Percentiles rank a stretch among this genome's conserved stretches.
Conservation (phyloP, 306 rosid species). For the Sophora flavescens region DNA sequence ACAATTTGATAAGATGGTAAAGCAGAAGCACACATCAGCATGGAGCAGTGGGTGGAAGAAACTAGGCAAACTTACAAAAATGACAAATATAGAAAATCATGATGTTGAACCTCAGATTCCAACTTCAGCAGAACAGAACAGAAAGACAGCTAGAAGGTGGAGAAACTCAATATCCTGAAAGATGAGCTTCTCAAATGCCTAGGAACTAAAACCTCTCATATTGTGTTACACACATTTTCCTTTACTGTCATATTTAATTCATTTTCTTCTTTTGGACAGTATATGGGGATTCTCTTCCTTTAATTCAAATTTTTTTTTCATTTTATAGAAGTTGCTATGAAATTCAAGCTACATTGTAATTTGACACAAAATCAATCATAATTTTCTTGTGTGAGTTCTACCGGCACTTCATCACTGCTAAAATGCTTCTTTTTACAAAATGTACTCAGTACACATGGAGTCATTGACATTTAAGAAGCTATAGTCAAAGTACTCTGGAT, state of each 20-base stretch:
- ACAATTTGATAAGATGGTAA: conserved; percentile 81
- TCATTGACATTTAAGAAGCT: background rate
- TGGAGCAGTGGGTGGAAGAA: conserved; percentile 99
- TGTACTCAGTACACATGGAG: background rate
- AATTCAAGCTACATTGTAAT: conserved; percentile 43
- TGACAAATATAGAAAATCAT: conserved; percentile 63
- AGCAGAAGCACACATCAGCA: conserved; percentile 83
- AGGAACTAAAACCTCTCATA: conserved; percentile 29
- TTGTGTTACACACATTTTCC: conserved; percentile 32
- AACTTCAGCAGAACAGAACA: conserved; percentile 55
- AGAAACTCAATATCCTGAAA: conserved; percentile 93
- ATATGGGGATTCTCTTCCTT: conserved; percentile 19
- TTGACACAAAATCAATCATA: conserved; percentile 41
- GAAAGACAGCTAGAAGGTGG: conserved; percentile 85
- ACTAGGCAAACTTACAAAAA: conserved; percentile 83
- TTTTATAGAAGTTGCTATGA: conserved; percentile 8
- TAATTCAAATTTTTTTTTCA: background rate
- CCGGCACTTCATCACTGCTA: conserved; percentile 17
- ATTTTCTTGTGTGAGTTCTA: conserved; percentile 39
- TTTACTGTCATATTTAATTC: conserved; percentile 33
- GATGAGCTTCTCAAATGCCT: conserved; percentile 25
- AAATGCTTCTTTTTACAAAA: conserved; percentile 9
- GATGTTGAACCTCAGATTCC: conserved; percentile 62
- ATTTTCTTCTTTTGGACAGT: too few relatives aligned
- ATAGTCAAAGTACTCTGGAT: background rate